These are phyloP conservation scores for Juncus inflexus DNA, from an alignment of 176 grass and related monocot species.

Conservation along the genomic window DNA sequence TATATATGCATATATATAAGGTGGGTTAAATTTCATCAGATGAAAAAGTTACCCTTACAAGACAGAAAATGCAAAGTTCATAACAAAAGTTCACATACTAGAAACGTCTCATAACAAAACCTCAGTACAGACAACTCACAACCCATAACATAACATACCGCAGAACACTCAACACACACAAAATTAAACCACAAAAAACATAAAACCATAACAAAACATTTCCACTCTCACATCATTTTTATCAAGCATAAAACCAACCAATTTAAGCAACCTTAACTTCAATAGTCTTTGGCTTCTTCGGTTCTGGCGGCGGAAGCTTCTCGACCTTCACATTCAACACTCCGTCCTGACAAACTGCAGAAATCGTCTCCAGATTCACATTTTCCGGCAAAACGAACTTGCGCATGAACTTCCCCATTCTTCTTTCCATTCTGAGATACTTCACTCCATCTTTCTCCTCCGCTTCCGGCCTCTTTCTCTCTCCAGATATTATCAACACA, in stretches of 20 bases:
- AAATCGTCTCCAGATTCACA: slow-evolving; percentile 52
- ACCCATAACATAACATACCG: neutral
- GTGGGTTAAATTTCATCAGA: too few species aligned
- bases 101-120: too few species aligned
- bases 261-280: slow-evolving; percentile 58
- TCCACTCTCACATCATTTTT: neutral
- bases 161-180: neutral
- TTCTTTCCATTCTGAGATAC: slow-evolving; percentile 71
- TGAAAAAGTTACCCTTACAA: too few species aligned
- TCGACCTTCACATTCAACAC: slow-evolving; percentile 55
- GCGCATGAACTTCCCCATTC: slow-evolving; percentile 85
- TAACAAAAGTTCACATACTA: too few species aligned
- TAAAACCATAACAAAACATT: neutral
- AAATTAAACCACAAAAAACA: neutral
- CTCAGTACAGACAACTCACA: too few species aligned
- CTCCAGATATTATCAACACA: slow-evolving; percentile 68
- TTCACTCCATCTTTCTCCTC: slow-evolving; percentile 62
- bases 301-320: slow-evolving; percentile 69
- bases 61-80: too few species aligned
- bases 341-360: slow-evolving; percentile 56
- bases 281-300: slow-evolving; percentile 84
- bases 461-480: slow-evolving; percentile 42
- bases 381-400: slow-evolving; percentile 64
- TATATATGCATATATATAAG: too few species aligned
- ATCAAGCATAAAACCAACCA: neutral